Conservation (phyloP, 1,284 basidiomycete species). For the Ustilago loliicola region DNA sequence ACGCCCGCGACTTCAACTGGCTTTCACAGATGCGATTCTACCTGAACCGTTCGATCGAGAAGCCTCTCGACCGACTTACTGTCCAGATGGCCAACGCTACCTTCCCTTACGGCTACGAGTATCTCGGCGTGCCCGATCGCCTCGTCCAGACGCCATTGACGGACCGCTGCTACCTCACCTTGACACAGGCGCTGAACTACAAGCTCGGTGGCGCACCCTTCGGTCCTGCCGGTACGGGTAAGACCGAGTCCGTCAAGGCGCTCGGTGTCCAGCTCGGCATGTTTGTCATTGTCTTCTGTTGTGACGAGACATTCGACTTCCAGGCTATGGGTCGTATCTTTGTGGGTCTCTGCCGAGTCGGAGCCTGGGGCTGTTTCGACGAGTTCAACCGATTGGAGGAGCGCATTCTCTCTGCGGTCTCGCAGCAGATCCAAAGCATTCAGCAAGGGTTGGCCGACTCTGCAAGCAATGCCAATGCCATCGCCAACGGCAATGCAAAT, state of each 20-base stretch:
- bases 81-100: conserved; percentile 86
- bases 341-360: conserved; percentile 97
- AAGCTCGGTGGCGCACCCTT: conserved; percentile 97
- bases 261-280: conserved; percentile 96
- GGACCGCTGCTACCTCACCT: conserved; percentile 94
- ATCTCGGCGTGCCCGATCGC: conserved; percentile 94
- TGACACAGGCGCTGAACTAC: conserved; percentile 94
- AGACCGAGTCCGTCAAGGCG: conserved; percentile 99
- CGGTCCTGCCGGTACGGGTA: conserved; percentile 98
- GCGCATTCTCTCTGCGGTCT: conserved; percentile 96
- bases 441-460: conserved; percentile 88
- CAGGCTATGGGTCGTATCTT: conserved; percentile 99
- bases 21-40: conserved; percentile 99
- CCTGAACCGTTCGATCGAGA: conserved; percentile 77
- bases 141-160: conserved; percentile 98
- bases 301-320: conserved; percentile 99
- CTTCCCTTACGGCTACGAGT: conserved; percentile 99
- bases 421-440: conserved; percentile 98
- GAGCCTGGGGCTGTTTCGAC: conserved; percentile 79
- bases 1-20: conserved; percentile 87
- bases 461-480: conserved; percentile 17
- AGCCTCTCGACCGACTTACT: conserved; percentile 83
- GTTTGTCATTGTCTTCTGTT: conserved; percentile 98
- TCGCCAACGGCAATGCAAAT: conserved; percentile 12
- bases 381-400: conserved; percentile 91